These are phyloP conservation scores for Waitea zeae DNA, from an alignment of 1,284 basidiomycete species.

Conservation along the genomic window DNA sequence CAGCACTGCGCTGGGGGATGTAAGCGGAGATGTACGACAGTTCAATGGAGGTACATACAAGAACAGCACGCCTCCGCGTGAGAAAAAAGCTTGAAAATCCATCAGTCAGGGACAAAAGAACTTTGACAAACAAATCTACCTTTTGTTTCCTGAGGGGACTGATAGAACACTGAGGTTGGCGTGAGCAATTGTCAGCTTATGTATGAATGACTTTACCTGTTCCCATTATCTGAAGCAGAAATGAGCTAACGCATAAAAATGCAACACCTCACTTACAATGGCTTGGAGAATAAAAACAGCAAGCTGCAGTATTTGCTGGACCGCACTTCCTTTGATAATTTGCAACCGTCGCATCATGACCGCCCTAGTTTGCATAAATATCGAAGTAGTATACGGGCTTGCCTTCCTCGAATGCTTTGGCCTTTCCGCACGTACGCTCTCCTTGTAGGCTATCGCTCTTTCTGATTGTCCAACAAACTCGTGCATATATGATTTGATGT, in stretches of 20 bases:
- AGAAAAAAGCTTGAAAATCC: too few relatives aligned
- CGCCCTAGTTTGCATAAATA: conserved; percentile 35
- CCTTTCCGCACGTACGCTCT: conserved; percentile 25
- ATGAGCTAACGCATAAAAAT: conserved; percentile 17
- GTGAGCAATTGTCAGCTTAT: too few relatives aligned
- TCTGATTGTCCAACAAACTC: conserved; percentile 20
- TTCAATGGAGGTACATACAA: conserved; percentile 2
- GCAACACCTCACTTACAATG: conserved; percentile 10
- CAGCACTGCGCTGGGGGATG: conserved; percentile 12
- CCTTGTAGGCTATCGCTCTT: conserved; percentile 15
- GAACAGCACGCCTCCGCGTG: conserved; percentile 23
- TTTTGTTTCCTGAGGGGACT: conserved; percentile 20
- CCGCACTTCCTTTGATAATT: too few relatives aligned
- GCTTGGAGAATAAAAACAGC: conserved; percentile 12
- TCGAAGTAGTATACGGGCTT: conserved; percentile 27
- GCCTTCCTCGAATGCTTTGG: conserved; percentile 24
- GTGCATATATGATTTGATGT: conserved; percentile 18
- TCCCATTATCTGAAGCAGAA: too few relatives aligned
- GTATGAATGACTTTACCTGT: too few relatives aligned
- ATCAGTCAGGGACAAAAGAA: too few relatives aligned
- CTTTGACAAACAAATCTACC: too few relatives aligned
- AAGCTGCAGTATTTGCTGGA: too few relatives aligned
- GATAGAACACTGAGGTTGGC: conserved; percentile 34
- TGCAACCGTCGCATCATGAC: conserved; percentile 38
- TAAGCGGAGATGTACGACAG: not conserved